Evolutionary conservation across 768 basidiomycete species (phyloP), one percentile per base, ranked within the genome.

Genomic region (Mycena sanguinolenta): DNA sequence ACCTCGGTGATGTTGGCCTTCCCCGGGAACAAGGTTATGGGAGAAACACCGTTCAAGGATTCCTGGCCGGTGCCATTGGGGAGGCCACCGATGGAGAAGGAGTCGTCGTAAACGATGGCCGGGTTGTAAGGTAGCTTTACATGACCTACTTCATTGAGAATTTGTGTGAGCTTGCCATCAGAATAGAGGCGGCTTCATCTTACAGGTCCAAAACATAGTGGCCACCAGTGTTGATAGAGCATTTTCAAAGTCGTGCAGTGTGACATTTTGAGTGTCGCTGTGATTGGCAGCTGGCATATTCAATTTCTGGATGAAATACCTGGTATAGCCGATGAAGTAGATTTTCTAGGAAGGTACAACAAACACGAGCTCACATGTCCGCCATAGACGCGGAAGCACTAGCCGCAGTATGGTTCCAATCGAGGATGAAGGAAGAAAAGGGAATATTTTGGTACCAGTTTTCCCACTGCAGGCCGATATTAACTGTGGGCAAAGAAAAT

Each of bases 151-250:
- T 19, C 4, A n/a, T 21, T 27, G 19, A 3, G 32, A 4, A 10
- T 44, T 53, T 13, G 8, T 13, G 28, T 28, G 4, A 19, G 46
- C 21, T 17, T n/a, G n/a, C n/a, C n/a, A n/a, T n/a, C n/a, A n/a
- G 19, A 49, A n/a, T 4, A 49, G 46, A 13, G 25, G 39, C 44
- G 28, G 21, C 9, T 8, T 49, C 32, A 19, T 19, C 63, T 57
- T 32, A 65, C 63, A 34, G 2, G 63, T 65, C 63, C 63, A 65
- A 38, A 65, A 65, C 30, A 58, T 50, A 9, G 63, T 13, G 12
- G 63, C 63, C 17, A 58, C 63, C 2, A 65, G 10, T 8, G 4
- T 21, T 3, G 63, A 65, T 34, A 65, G 55, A 9, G 63, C 63
- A 36, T 65, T 65, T 36, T 65, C 63, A 8, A 65, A 19, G 10